These are phyloP conservation scores for Myxozyma neotropica DNA, from an alignment of 805 yeast genomes.

Conservation along the genomic window DNA sequence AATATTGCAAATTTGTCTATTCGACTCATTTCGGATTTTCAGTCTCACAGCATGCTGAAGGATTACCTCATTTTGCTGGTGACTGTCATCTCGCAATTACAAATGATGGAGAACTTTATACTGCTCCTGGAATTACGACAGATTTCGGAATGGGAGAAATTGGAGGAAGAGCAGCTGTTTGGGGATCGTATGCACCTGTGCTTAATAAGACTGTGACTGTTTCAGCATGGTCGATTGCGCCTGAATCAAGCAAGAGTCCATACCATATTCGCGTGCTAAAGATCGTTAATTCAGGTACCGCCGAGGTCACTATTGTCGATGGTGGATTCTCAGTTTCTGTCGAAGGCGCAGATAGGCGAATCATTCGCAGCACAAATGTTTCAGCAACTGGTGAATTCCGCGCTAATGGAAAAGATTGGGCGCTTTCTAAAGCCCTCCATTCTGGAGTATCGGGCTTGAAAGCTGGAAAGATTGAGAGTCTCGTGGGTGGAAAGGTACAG, in stretches of 20 bases:
- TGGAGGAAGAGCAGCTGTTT: constrained; percentile 19
- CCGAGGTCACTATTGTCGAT: constrained; percentile 15
- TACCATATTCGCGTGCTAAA: constrained; percentile 36
- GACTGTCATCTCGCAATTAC: constrained; percentile 35
- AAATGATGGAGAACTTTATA: constrained; percentile 29
- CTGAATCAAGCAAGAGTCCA: constrained; percentile 1
- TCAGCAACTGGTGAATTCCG: background rate
- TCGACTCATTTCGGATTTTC: constrained; percentile 36
- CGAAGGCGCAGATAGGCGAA: background rate
- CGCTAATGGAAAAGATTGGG: constrained; percentile 6
- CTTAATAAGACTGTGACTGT: constrained; percentile 28
- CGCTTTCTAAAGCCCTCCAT: constrained; percentile 6
- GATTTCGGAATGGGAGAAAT: constrained; percentile 18
- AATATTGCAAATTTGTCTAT: constrained; percentile 39
- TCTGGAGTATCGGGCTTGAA: constrained; percentile 13
- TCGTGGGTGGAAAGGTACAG: background rate
- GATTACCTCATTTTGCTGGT: constrained; percentile 25
- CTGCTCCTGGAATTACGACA: constrained; percentile 18
- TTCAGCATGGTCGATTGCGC: constrained; percentile 36
- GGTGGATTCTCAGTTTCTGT: constrained; percentile 32
- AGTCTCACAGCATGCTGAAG: constrained; percentile 23
- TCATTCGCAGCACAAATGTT: background rate
- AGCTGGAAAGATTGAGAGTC: background rate
- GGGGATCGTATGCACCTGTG: constrained; percentile 31
- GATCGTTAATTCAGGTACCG: constrained; percentile 15